Evolutionary conservation across 257 asterid genomes (phyloP), one percentile per base, ranked within the genome.

Genomic region (Solanum virginianum): DNA sequence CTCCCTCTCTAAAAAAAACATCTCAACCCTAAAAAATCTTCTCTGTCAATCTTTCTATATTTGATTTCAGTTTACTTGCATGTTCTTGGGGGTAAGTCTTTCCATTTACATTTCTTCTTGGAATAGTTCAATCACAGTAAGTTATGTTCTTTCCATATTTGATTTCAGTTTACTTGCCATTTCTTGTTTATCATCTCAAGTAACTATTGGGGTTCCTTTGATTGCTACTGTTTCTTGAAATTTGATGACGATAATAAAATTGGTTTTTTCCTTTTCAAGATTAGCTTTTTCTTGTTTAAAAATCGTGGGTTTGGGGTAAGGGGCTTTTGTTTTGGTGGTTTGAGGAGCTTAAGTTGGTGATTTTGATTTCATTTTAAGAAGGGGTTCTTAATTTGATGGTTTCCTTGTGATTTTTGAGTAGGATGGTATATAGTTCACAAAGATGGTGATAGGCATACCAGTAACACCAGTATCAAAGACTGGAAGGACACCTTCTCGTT

Each of bases 391-490:
- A 22, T 24, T 14, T 49, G 62, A 49, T 75, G 62, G 32, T 75
- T 63, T 53, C 56, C 26, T 10, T 24, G 5, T 24, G 17, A 24
- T 24, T 71, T 29, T 71, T 20, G 1, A 41, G 41, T 71, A 71
- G 80, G 80, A 72, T 72, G 55, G 80, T 72, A 72, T 36, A 70
- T 20, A 72, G 56, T 41, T 72, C 18, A 11, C 11, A 18, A 71
- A 71, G 10, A 74, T 81, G 79, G 26, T 39, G 51, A 69, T 36
- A 69, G 24, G 77, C 15, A 43, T 13, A 66, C 72, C n/a, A 66
- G 74, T 39, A 66, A 66, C 77, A 36, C 77, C 77, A 69, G 90
- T 91, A 36, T 88, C 97, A 4, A 95, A 91, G 92, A 90, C 87
- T 82, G 39, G 22, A 24, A 91, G 89, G 89, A 77, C 47, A 77